Evolutionary conservation across 768 basidiomycete species (phyloP).

Genomic region (Polyporus arcularius): DNA sequence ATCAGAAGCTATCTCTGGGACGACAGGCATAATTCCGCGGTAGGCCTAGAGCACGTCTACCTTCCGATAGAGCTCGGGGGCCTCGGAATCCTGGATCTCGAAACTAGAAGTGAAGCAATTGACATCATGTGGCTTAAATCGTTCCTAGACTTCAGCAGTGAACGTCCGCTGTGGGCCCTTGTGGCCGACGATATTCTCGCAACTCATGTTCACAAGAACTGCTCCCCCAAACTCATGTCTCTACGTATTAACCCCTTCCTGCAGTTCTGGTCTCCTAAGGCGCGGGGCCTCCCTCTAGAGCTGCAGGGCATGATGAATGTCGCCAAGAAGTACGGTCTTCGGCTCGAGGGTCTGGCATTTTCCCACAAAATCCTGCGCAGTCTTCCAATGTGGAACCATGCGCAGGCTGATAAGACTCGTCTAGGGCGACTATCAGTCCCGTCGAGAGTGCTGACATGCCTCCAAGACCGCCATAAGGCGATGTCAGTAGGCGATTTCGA

Average conservation of each 20-base stretch:
- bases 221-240: background rate
- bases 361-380: too few species aligned
- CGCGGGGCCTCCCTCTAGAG: background rate
- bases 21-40: background rate
- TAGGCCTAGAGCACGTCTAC: background rate
- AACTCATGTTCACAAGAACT: background rate
- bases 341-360: too few species aligned
- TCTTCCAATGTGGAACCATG: too few species aligned
- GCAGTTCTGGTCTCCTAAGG: conserved; percentile 1
- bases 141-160: background rate
- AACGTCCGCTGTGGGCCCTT: conserved; percentile 13
- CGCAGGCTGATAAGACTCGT: too few species aligned
- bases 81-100: background rate
- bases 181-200: conserved; percentile 13
- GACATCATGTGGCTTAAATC: conserved; percentile 15
- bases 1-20: conserved; percentile 9
- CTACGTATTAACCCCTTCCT: background rate
- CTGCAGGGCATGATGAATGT: too few species aligned
- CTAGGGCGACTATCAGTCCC: too few species aligned
- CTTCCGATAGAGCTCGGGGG: background rate
- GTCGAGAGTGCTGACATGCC: background rate
- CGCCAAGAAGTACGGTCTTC: too few species aligned
- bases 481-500: background rate
- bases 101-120: conserved; percentile 18
- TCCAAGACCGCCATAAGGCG: background rate